These are phyloP conservation scores for Pseudogymnoascus sp. DNA, from an alignment of 2,329 filamentous ascomycete genomes.

Conservation along the genomic window DNA sequence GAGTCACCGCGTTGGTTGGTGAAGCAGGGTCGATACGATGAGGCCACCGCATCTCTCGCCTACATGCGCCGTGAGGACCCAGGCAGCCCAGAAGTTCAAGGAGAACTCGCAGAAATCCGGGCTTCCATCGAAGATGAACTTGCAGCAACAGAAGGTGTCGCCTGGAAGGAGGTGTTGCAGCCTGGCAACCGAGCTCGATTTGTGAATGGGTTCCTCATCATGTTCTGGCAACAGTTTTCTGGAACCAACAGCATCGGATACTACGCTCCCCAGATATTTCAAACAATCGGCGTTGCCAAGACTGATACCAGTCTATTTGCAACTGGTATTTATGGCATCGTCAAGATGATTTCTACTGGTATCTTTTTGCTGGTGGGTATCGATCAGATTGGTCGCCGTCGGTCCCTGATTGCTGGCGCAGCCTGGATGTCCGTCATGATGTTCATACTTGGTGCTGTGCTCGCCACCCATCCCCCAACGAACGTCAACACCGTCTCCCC, in stretches of 20 bases:
- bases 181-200: conserved; percentile 43
- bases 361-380: conserved; percentile 44
- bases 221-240: conserved; percentile 38
- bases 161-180: conserved; percentile 40
- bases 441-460: conserved; percentile 45
- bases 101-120: conserved; percentile 59
- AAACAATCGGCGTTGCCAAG: conserved; percentile 52
- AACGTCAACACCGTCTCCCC: conserved; percentile 38
- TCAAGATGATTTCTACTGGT: conserved; percentile 58
- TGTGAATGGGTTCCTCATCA: conserved; percentile 33
- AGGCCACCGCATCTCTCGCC: conserved; percentile 49
- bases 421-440: conserved; percentile 46
- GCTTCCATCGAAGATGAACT: conserved; percentile 62
- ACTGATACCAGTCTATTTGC: conserved; percentile 58
- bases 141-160: conserved; percentile 55
- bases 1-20: conserved; percentile 68
- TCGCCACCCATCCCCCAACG: conserved; percentile 36
- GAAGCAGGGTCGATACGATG: conserved; percentile 54
- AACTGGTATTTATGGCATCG: conserved; percentile 65
- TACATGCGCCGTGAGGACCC: conserved; percentile 55
- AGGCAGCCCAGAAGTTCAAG: conserved; percentile 49
- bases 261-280: conserved; percentile 50
- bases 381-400: conserved; percentile 42
- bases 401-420: conserved; percentile 42
- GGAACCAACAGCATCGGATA: conserved; percentile 23